Evolutionary conservation across 768 basidiomycete genomes (phyloP).

Genomic region (Leccinum aurantiacum): DNA sequence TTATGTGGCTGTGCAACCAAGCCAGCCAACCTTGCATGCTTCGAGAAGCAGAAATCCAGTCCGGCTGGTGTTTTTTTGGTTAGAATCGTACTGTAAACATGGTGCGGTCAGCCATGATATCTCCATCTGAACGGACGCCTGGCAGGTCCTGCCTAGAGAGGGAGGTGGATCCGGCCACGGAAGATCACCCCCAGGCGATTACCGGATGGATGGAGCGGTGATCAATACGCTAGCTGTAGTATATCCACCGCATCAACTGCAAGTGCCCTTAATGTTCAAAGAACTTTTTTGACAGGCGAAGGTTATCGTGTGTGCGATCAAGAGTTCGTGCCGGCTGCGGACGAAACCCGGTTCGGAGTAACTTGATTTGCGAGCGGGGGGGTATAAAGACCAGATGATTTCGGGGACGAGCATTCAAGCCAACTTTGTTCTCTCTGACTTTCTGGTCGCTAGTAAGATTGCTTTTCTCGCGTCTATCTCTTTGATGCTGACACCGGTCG

Average conservation of each 20-base stretch:
- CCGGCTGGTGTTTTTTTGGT: background rate
- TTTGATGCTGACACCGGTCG: background rate
- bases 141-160: background rate
- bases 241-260: too few species aligned
- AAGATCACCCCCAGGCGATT: background rate
- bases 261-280: too few species aligned
- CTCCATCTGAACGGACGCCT: background rate
- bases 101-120: background rate
- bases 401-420: background rate
- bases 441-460: slow-evolving; percentile 2
- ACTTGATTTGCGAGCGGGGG: background rate
- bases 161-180: background rate
- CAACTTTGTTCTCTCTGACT: background rate
- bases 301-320: background rate
- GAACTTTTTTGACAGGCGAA: background rate
- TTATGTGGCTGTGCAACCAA: background rate
- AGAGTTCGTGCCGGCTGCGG: background rate
- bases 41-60: background rate
- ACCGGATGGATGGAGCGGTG: too few species aligned
- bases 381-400: slow-evolving; percentile 9
- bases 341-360: background rate
- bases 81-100: background rate
- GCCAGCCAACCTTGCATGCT: background rate
- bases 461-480: background rate
- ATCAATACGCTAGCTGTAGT: too few species aligned